Base-by-base conservation (phyloP, 345 rosid genomes). In the Physaria fendleri region DNA sequence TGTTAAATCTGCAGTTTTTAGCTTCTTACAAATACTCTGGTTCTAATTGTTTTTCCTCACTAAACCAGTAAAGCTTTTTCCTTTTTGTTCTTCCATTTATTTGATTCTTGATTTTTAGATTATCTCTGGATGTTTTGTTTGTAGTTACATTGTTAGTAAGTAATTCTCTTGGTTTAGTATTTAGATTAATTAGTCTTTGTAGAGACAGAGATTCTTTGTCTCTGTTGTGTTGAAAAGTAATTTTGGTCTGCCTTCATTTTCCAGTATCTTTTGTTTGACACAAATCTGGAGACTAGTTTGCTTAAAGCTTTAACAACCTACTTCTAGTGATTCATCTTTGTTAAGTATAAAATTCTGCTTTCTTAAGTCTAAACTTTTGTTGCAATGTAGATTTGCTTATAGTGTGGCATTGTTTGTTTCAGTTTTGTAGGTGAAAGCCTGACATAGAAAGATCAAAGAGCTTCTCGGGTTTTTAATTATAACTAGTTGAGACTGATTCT, bases 401-500 rank as follows among this genome's bases (percentile, higher is more conserved):
- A n/a, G 3, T 39, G 23, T 62, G 39, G 12, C 40, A 46, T 62
- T 58, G 37, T 62, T 62, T 58, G 30, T 58, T 42, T 59, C 52
- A 34, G 48, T 46, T 24, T 52, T 62, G 32, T 53, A 77, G 76
- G 71, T 53, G 63, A 34, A 32, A 41, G 30, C 20, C 15, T 68
- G 30, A 32, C 15, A 9, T 18, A 33, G 7, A 54, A 20, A 54
- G 47, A 33, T 48, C 39, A 39, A 42, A 13, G 43, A 16, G 34
- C 24, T 16, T 17, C 55, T n/a, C 3, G 24, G 39, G n/a, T n/a
- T 45, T 62, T 46, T n/a, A 12, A 28, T 9, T 3, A 18, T 54
- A 37, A 3, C 37, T 24, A 46, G 74, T 44, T 48, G 34, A 56
- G 39, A 46, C 64, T 32, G 81, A 69, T 42, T 75, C 89, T 88